Base-by-base conservation (phyloP, 164 flowering plant genomes). In the Dillenia turbinata region DNA sequence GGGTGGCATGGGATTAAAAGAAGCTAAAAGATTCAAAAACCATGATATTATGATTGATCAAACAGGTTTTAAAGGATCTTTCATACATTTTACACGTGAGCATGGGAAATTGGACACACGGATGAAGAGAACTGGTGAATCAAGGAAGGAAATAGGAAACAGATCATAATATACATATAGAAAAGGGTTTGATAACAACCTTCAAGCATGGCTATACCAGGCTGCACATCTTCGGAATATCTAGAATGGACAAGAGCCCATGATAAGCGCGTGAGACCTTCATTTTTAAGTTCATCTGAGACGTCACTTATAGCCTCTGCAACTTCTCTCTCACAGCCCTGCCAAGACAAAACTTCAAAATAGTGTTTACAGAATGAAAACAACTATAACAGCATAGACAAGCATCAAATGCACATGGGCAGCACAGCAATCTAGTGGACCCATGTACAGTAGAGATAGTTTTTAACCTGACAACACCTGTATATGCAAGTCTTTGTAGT, bases 131-230 rank as follows among this genome's bases (percentile, higher is more conserved):
- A 33, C 40, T 33, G 40, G 7, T 33, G 4, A 33, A 33, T 33
- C 40, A 33, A 33, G 40, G 40, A 33, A 33, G 40, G 40, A 33
- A 26, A 33, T 33, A 33, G 5, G 7, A 33, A 33, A 33, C 40
- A 33, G 5, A 33, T 33, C 40, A 33, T 33, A 33, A 33, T 33
- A 33, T 33, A 33, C 5, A 19, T 19, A 19, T 33, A 33, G 40
- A 33, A 33, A 33, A 33, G 5, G 7, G 33, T 26, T 26, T 26
- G 33, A 26, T 26, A 26, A 26, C 40, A 50, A 94, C 98, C 88
- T 85, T 94, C 97, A 76, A 94, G 90, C 96, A 94, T 90, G 43
- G 95, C 96, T 47, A 91, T 89, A 48, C 98, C 98, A 44, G 96
- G 93, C 54, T 89, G 92, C 57, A 91, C 85, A 74, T 94, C 95